Percentiles rank a stretch among this genome's conserved stretches.
phyloP scores from a whole-genome alignment of 768 basidiomycete species.

The Crassisporium funariophilum region DNA sequence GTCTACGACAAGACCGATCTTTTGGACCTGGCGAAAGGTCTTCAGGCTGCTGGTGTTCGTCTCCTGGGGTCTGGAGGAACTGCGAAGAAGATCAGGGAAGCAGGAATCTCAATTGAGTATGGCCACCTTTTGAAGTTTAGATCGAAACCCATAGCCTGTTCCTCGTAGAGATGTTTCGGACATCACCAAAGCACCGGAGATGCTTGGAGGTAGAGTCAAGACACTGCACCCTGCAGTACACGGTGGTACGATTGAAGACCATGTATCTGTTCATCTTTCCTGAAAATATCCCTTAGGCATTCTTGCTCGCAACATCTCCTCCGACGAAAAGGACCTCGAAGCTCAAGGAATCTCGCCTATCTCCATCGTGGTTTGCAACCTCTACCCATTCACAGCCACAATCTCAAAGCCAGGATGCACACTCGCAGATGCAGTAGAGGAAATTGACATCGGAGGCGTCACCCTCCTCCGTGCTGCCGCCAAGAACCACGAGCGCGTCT shows the following conservation, averaged over 20 bases:
- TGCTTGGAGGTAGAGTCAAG: slow-evolving; percentile 98
- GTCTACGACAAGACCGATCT: slow-evolving; percentile 96
- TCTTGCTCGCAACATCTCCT: slow-evolving; percentile 87
- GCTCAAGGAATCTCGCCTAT: slow-evolving; percentile 89
- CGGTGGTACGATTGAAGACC: slow-evolving; percentile 71
- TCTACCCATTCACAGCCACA: slow-evolving; percentile 95
- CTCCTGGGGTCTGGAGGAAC: slow-evolving; percentile 96
- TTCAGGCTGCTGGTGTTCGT: slow-evolving; percentile 78
- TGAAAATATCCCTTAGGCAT: slow-evolving; percentile 62
- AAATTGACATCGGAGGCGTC: slow-evolving; percentile 98
- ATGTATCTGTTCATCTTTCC: neutral
- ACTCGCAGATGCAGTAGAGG: slow-evolving; percentile 91
- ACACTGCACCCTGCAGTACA: slow-evolving; percentile 98
- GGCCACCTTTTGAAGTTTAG: slow-evolving; percentile 31
- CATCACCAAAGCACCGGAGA: slow-evolving; percentile 97
- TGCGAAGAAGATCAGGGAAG: slow-evolving; percentile 95
- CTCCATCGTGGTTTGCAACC: slow-evolving; percentile 97
- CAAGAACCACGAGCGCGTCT: slow-evolving; percentile 95
- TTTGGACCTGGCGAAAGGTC: slow-evolving; percentile 85
- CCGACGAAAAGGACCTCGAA: slow-evolving; percentile 84
- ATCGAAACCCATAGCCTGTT: neutral
- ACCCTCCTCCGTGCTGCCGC: slow-evolving; percentile 97
- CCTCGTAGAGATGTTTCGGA: slow-evolving; percentile 88
- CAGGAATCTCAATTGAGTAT: slow-evolving; percentile 88
- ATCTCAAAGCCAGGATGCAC: slow-evolving; percentile 89